Base-by-base conservation (phyloP, 768 basidiomycete species). In the Boletus pseudo-olivaceus region DNA sequence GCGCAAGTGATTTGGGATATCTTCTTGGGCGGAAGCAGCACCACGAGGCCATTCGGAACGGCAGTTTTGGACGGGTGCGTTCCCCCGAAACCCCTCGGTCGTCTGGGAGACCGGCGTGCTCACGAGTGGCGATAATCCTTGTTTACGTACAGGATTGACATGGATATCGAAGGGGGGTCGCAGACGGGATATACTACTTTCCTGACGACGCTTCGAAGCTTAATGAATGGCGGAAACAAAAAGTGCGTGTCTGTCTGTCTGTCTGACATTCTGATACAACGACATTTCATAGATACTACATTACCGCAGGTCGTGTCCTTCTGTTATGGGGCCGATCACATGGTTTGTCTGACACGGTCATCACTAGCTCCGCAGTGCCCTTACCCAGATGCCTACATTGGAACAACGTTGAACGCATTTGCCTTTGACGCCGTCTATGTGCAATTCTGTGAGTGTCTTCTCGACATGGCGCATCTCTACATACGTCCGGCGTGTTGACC, bases 11-110 rank as follows among this genome's bases (percentile, higher is more conserved):
- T 90, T 48, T 90, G 88, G 88, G 48, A 69, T 47, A 55, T 86
- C 46, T 88, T 89, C 68, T 72, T 90, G 29, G 88, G 87, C 9
- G 85, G 86, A 17, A 74, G 73, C 1, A 82, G 79, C 54, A 65
- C 66, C 27, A 86, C 81, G 15, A 78, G 88, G 54, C 88, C 88
- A 0, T 90, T 90, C 60, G 88, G 88, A 26, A 68, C 59, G 55
- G 88, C 87, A 3, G 77, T 88, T 47, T 74, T 90, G 26, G 88
- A 90, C 60, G 88, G 88, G 87, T 87, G 40, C 15, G 66, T 47
- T 7, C 20, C 15, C 4, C 8, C 32, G 29, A 26, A 27, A 12
- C 19, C 14, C 5, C n/a, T 40, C 1, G 14, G 56, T 62, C 23
- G 53, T 51, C 61, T 37, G 44, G 53, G 47, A 11, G 32, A 62